These are phyloP conservation scores for Gentiana macrophylla DNA, from an alignment of 257 asterid species.

Conservation along the genomic window DNA sequence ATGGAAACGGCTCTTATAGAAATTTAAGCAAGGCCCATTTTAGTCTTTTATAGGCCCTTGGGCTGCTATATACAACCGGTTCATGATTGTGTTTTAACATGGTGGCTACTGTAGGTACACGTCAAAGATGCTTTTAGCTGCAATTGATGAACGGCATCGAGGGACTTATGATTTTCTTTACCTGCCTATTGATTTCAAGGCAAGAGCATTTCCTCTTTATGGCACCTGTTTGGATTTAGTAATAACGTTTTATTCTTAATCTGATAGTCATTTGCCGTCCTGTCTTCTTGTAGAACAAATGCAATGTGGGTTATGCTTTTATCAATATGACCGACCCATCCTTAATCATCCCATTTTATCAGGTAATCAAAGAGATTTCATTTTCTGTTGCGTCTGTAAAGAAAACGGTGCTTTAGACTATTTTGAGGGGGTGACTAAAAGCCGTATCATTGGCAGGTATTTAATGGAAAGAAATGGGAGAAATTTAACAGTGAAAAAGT, in stretches of 20 bases:
- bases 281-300: conserved; percentile 69
- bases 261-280: conserved; percentile 10
- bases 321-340: conserved; percentile 90
- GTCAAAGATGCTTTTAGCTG: conserved; percentile 94
- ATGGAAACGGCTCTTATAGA: neutral
- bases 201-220: conserved; percentile 22
- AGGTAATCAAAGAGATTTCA: conserved; percentile 26
- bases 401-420: neutral
- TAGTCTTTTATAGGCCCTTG: neutral
- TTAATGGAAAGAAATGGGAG: conserved; percentile 97
- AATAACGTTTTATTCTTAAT: neutral
- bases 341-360: conserved; percentile 68
- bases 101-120: conserved; percentile 55
- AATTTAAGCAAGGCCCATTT: neutral
- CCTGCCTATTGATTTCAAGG: conserved; percentile 94
- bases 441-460: conserved; percentile 35
- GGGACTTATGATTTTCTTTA: conserved; percentile 93
- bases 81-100: conserved; percentile 14
- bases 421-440: neutral
- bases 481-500: conserved; percentile 95
- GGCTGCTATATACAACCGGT: neutral
- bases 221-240: neutral
- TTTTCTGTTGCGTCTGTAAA: neutral
- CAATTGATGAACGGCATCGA: conserved; percentile 87
- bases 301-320: conserved; percentile 96